These are phyloP conservation scores for Musa schizocarpa DNA, from an alignment of 176 grass and related monocot genomes.

Conservation along the genomic window DNA sequence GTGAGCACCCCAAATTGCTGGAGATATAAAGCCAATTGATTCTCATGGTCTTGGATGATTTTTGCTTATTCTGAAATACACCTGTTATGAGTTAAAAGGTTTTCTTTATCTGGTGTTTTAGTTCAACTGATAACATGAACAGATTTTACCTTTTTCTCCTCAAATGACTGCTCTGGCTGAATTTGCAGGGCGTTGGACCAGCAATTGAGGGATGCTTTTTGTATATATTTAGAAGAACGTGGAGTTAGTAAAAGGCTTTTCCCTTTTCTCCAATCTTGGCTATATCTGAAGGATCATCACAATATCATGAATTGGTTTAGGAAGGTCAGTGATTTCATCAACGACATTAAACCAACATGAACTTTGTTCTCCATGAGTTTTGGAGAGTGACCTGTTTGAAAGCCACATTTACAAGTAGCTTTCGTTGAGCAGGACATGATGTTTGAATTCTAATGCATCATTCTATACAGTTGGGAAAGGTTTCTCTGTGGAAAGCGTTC, in stretches of 20 bases:
- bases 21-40: neutral
- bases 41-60: neutral
- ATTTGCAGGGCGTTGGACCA: conserved; percentile 5
- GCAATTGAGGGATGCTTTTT: conserved; percentile 5
- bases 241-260: conserved; percentile 12
- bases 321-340: neutral
- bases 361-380: no score
- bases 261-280: conserved; percentile 12
- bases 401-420: no score
- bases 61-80: neutral
- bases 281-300: conserved; percentile 2
- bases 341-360: neutral
- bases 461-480: no score
- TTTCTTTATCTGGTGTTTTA: neutral
- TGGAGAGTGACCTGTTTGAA: no score
- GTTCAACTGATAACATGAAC: neutral
- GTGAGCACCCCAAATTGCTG: neutral
- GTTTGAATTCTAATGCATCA: no score
- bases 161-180: neutral
- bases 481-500: no score
- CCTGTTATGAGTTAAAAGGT: neutral
- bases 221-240: conserved; percentile 3
- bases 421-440: no score
- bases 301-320: conserved; percentile 11
- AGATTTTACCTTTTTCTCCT: neutral